These are phyloP conservation scores for Adansonia digitata DNA, from an alignment of 345 rosid species.

Conservation along the genomic window DNA sequence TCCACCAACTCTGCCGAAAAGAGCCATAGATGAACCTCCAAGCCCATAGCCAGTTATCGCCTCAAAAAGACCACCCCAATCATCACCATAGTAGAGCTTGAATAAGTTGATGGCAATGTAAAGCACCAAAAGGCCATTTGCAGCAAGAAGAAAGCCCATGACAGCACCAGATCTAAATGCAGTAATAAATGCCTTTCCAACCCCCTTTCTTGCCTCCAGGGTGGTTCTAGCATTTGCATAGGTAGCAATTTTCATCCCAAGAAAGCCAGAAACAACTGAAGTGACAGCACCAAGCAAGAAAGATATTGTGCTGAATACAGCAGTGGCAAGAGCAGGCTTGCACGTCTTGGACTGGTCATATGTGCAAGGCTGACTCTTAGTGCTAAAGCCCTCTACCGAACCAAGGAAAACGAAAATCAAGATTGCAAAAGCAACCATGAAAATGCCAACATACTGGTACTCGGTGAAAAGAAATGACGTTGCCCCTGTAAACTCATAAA, in stretches of 20 bases:
- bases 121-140: too few relatives aligned
- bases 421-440: conserved; percentile 49
- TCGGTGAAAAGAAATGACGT: conserved; percentile 53
- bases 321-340: conserved; percentile 73
- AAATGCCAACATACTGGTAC: conserved; percentile 51
- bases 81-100: too few relatives aligned
- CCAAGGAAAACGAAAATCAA: conserved; percentile 51
- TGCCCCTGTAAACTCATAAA: conserved; percentile 31
- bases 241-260: conserved; percentile 24
- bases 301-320: conserved; percentile 60
- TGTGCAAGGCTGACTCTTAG: conserved; percentile 57
- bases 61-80: too few relatives aligned
- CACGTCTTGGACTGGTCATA: conserved; percentile 45
- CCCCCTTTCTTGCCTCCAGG: conserved; percentile 74
- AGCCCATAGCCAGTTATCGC: too few relatives aligned
- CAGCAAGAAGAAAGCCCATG: too few relatives aligned
- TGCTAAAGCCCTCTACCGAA: conserved; percentile 59
- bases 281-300: conserved; percentile 60
- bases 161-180: too few relatives aligned
- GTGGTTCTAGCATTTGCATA: conserved; percentile 82
- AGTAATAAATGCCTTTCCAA: conserved; percentile 64
- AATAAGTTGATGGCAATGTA: too few relatives aligned
- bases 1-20: conserved; percentile 78
- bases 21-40: conserved; percentile 83
- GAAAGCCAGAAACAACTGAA: conserved; percentile 6